These are phyloP conservation scores for Arthrobotrys sinensis DNA, from an alignment of 2,329 filamentous ascomycete species.

Conservation along the genomic window DNA sequence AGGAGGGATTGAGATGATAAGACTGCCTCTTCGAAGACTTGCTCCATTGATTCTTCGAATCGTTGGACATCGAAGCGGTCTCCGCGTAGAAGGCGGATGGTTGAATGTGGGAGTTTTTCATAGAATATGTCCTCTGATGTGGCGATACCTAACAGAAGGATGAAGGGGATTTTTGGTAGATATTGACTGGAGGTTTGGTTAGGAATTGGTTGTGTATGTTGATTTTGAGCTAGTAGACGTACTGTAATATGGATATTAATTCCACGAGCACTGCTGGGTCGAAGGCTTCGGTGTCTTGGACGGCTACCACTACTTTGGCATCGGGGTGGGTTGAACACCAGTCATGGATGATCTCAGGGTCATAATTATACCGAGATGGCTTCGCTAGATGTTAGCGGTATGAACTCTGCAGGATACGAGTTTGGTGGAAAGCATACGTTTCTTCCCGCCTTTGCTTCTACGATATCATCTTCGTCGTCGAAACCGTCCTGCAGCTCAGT, in stretches of 20 bases:
- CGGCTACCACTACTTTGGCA: slow-evolving; percentile 78
- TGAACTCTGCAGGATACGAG: not conserved
- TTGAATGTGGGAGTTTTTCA: slow-evolving; percentile 79
- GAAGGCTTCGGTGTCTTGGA: slow-evolving; percentile 87
- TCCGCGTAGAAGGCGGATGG: slow-evolving; percentile 78
- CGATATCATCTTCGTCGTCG: slow-evolving; percentile 73
- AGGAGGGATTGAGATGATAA: slow-evolving; percentile 74
- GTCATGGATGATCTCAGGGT: slow-evolving; percentile 79
- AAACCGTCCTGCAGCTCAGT: slow-evolving; percentile 70
- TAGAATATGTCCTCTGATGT: slow-evolving; percentile 86
- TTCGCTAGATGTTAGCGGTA: slow-evolving; percentile 3
- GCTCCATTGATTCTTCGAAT: slow-evolving; percentile 79
- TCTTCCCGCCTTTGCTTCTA: slow-evolving; percentile 67
- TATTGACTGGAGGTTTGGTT: slow-evolving; percentile 71
- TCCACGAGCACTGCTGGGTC: slow-evolving; percentile 81
- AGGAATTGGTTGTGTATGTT: slow-evolving; percentile 34
- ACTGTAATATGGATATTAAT: slow-evolving; percentile 79
- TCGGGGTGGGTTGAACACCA: slow-evolving; percentile 72
- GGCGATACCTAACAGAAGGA: slow-evolving; percentile 83
- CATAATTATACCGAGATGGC: slow-evolving; percentile 74
- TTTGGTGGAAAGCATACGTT: slow-evolving; percentile 19
- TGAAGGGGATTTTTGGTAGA: slow-evolving; percentile 82
- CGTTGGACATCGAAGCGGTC: slow-evolving; percentile 84
- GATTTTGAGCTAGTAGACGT: slow-evolving; percentile 64
- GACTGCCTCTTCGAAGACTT: slow-evolving; percentile 78